phyloP scores from a whole-genome alignment of 1,139 yeast species.

The Taphrina flavorubra region DNA sequence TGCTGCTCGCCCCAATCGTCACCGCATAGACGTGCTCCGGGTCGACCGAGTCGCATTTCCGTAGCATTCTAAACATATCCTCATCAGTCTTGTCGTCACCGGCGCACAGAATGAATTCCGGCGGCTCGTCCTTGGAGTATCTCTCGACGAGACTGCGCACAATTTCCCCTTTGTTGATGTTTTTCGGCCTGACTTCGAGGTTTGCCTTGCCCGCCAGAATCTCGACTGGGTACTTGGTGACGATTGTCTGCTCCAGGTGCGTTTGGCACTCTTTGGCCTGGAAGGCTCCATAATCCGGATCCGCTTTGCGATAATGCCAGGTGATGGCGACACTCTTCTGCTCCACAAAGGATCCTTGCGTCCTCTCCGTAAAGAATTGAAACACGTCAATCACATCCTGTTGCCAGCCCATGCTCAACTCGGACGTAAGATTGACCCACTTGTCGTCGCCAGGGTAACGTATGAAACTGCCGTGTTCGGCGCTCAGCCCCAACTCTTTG shows the following conservation, averaged over 20 bases:
- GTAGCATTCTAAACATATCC: conserved; percentile 83
- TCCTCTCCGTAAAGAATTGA: conserved; percentile 75
- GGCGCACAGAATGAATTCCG: conserved; percentile 84
- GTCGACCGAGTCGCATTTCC: conserved; percentile 58
- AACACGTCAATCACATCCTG: conserved; percentile 74
- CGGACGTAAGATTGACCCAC: conserved; percentile 86
- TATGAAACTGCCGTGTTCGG: conserved; percentile 97
- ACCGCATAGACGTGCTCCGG: conserved; percentile 69
- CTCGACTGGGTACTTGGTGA: conserved; percentile 77
- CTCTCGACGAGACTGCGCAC: conserved; percentile 70
- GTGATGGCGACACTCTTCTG: conserved; percentile 90
- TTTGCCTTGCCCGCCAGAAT: conserved; percentile 98
- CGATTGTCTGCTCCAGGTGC: conserved; percentile 66
- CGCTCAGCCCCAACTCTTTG: conserved; percentile 76
- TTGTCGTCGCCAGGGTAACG: conserved; percentile 64
- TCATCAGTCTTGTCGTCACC: conserved; percentile 98
- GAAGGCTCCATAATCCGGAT: conserved; percentile 86
- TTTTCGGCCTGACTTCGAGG: conserved; percentile 90
- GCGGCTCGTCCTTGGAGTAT: conserved; percentile 58
- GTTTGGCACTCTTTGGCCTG: conserved; percentile 79
- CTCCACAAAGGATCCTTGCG: conserved; percentile 90
- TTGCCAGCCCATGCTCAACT: conserved; percentile 95
- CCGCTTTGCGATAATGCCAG: conserved; percentile 97
- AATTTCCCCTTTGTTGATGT: conserved; percentile 95
- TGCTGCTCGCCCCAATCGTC: conserved; percentile 93